phyloP scores from a whole-genome alignment of 768 basidiomycete species.

The Lactifluus subvellereus region DNA sequence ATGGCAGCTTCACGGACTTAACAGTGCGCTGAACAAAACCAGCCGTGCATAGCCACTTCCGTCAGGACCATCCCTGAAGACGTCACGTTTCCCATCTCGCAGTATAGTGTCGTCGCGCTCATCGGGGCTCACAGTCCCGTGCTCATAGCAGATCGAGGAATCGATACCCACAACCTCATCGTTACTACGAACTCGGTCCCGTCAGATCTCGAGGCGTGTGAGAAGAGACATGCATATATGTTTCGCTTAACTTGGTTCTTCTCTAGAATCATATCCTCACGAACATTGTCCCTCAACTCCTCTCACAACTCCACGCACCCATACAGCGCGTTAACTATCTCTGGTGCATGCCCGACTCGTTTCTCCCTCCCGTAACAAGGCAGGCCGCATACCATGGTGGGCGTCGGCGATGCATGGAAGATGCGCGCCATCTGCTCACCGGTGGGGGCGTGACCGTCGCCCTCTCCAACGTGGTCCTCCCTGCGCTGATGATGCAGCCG shows the following conservation, averaged over 20 bases:
- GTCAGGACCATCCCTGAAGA: slow-evolving; percentile 81
- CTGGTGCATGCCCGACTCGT: slow-evolving; percentile 92
- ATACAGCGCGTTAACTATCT: slow-evolving; percentile 68
- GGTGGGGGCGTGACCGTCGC: slow-evolving; percentile 99
- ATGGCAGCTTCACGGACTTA: slow-evolving; percentile 95
- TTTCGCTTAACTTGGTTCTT: not conserved
- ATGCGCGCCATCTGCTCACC: slow-evolving; percentile 95
- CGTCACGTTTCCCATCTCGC: slow-evolving; percentile 62
- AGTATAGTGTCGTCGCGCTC: slow-evolving; percentile 80
- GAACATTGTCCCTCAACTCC: slow-evolving; percentile 78
- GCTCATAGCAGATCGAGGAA: slow-evolving; percentile 76
- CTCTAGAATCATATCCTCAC: slow-evolving; percentile 61
- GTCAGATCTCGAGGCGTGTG: slow-evolving; percentile 62
- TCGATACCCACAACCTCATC: slow-evolving; percentile 89
- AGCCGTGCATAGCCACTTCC: slow-evolving; percentile 65
- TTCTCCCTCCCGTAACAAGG: slow-evolving; percentile 78
- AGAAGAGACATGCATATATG: not conserved
- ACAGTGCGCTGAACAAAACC: slow-evolving; percentile 39
- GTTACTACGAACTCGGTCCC: slow-evolving; percentile 85
- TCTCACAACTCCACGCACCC: slow-evolving; percentile 58
- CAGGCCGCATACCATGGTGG: slow-evolving; percentile 44
- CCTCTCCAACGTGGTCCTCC: slow-evolving; percentile 73
- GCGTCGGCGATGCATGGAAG: slow-evolving; percentile 94
- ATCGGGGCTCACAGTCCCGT: slow-evolving; percentile 81
- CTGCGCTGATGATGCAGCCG: slow-evolving; percentile 54